Evolutionary conservation across 31 red algal species (phyloP), one percentile per base, ranked within the genome.

Genomic region (Porphyra umbilicalis): DNA sequence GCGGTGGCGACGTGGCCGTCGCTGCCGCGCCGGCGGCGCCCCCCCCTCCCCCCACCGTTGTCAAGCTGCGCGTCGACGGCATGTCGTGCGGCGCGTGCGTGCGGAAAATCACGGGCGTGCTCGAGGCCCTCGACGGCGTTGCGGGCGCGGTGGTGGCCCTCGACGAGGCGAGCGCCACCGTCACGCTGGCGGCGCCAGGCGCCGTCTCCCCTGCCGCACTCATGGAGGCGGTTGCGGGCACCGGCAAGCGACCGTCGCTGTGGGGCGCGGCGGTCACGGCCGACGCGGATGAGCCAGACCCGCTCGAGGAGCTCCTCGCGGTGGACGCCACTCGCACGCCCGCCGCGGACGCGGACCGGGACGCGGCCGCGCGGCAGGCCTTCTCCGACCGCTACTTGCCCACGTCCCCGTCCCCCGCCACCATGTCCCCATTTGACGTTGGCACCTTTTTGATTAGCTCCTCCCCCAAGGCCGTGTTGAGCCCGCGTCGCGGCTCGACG

Each of bases 81-180:
- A 88, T 93, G 86, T 57, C 77, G 57, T 93, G 86, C 79, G 79
- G 37, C 57, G 85, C 82, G 79, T 93, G 91, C 68, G 91, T 93
- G 44, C 29, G 39, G 38, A 80, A 80, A 10, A 86, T 92, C 20
- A 40, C 75, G 32, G 78, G 76, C 29, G 83, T 93, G 15, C 35
- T 36, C n/a, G 57, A 84, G 40, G 86, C 83, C 18, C 10, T 93
- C 35, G 0, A 81, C 9, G 33, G 57, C 35, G 82, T 93, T 29
- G 35, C n/a, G 38, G 79, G 31, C 10, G 82, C 82, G 31, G 35
- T 87, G 29, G 91, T 93, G 6, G 32, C 76, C n/a, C 86, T 93
- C 75, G 82, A 85, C n/a, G 35, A 8, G 13, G 57, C 36, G 14
- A 38, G 75, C 9, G 91, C 91, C 37, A 85, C 82, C 1, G 78